Base-by-base conservation (phyloP, 805 yeast species). In the Cyberlindnera amylophila region DNA sequence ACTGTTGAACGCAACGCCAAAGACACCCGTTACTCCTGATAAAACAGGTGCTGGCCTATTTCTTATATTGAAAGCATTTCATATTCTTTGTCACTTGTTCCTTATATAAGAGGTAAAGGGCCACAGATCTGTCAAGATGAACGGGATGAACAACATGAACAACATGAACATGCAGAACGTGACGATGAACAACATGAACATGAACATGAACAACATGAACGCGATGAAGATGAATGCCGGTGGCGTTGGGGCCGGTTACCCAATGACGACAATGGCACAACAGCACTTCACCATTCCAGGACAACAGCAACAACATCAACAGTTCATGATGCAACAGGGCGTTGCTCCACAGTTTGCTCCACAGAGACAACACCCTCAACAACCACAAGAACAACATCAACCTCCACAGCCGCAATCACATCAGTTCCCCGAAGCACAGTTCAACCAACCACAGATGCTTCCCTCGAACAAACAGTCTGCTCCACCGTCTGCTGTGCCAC, bases 131-230 rank as follows among this genome's bases (percentile, higher is more conserved):
- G n/a, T n/a, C n/a, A n/a, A n/a, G n/a, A 42, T 24, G 38, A 31
- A 34, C 42, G 42, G 12, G n/a, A 30, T 14, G 48, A 38, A 38
- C 39, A 34, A 34, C 34, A 32, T 30, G 34, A 30, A 32, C 37
- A 44, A n/a, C 46, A 34, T 27, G 42, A 36, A 34, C 34, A 17
- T 23, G 21, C 23, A n/a, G n/a, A n/a, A n/a, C n/a, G n/a, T n/a
- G n/a, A n/a, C n/a, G n/a, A n/a, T 24, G 41, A 23, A 32, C 14
- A 18, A 30, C 19, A 35, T 32, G 52, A 48, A 36, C 53, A n/a
- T n/a, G n/a, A 31, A 7, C 45, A 34, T 21, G 49, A 42, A 29
- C 39, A 32, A 19, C 51, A 44, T 39, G 44, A 49, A 19, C 45
- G 18, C 34, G 4, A 39, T 39, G 42, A 36, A 39, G 38, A 32